phyloP scores from a whole-genome alignment of 768 basidiomycete species.

The Termitomyces sp. region DNA sequence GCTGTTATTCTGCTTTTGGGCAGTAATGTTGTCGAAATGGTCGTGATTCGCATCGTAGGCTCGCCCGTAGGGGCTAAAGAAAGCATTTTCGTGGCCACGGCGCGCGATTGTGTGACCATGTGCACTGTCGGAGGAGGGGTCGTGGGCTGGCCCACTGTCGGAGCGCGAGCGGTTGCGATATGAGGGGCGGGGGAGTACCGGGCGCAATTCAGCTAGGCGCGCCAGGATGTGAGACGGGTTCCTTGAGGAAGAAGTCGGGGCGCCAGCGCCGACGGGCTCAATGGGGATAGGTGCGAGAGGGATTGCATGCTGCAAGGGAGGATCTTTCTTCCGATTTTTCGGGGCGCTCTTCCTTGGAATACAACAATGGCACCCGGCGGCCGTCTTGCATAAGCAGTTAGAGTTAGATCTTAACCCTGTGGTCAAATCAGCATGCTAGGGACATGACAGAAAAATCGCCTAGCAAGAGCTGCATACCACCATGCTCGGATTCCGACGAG shows the following conservation, averaged over 20 bases:
- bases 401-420: slow-evolving; percentile 35
- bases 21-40: slow-evolving; percentile 8
- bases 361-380: slow-evolving; percentile 55
- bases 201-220: slow-evolving; percentile 63
- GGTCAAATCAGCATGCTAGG: slow-evolving; percentile 42
- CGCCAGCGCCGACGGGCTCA: slow-evolving; percentile 1
- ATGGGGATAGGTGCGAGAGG: slow-evolving; percentile 8
- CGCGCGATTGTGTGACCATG: slow-evolving; percentile 41
- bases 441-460: slow-evolving; percentile 30
- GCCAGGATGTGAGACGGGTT: slow-evolving; percentile 50
- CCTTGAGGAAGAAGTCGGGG: slow-evolving; percentile 14
- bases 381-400: slow-evolving; percentile 42
- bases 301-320: slow-evolving; percentile 4
- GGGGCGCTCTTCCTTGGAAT: slow-evolving; percentile 44
- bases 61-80: slow-evolving; percentile 66
- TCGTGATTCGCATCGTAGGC: slow-evolving; percentile 55
- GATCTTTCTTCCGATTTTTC: slow-evolving; percentile 28
- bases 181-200: slow-evolving; percentile 63
- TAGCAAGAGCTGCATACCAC: slow-evolving; percentile 57
- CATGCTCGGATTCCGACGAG: slow-evolving; percentile 58
- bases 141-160: slow-evolving; percentile 38
- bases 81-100: slow-evolving; percentile 46
- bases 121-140: slow-evolving; percentile 43
- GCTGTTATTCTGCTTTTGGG: background rate
- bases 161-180: slow-evolving; percentile 17